Evolutionary conservation across 495 filamentous ascomycete species (phyloP), one percentile per base, ranked within the genome.

Genomic region (Cercophora samala): DNA sequence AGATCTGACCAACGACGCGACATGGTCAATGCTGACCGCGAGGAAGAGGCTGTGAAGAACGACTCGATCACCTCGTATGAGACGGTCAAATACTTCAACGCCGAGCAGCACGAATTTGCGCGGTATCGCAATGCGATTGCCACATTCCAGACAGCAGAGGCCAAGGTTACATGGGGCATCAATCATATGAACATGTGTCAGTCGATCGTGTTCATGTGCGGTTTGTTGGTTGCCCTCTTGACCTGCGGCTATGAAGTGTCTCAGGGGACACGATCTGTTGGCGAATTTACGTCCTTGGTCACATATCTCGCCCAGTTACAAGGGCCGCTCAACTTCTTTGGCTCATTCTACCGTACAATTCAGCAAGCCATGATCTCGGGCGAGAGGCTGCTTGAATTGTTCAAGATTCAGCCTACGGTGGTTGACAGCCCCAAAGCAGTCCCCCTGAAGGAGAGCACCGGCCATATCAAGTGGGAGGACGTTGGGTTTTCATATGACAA

Each of bases 11-110:
- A 97, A 68, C 86, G 94, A 69, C 84, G 95, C 63, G 87, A 94
- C 70, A 97, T 97, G 91, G 92, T 93, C 64, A 97, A 97, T 73
- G 90, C 93, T 17, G 91, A 92, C 64, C 85, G 96, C 61, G 92
- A 97, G 77, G 92, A 97, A 79, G 94, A 97, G 73, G 96, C 95
- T 3, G 93, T 97, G 62, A 98, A 97, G 80, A 97, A 97, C 70
- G 96, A 99, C 74, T 97, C 95, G 0, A 96, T 99, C 85, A 88
- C 93, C 46, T 95, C 93, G 13, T 99, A 98, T 75, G 95, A 99
- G 77, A 98, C 95, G 24, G 95, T 99, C 72, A 98, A 99, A 76
- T 98, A 98, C 74, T 99, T 99, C 84, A 97, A 97, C 73, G 94
- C 95, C 2, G 95, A 99, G 74, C 83, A 87, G 6, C 97, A 93